Evolutionary conservation across 2,329 filamentous ascomycete species (phyloP), one percentile per base, ranked within the genome.

Genomic region (Exophiala calicioides): DNA sequence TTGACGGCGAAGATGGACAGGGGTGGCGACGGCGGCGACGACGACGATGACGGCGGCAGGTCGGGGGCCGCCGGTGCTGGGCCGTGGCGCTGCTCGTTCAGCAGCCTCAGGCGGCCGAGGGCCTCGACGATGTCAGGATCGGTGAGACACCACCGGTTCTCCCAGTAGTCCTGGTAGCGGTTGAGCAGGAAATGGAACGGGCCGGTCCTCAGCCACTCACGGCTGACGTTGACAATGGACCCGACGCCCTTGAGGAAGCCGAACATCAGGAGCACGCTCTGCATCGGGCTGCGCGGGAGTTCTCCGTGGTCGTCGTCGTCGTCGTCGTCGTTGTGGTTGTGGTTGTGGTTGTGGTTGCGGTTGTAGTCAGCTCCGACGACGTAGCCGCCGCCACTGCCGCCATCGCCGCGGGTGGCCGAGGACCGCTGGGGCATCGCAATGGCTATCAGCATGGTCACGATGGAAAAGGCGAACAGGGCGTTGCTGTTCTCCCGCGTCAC

Each of bases 401-500:
- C 7, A 9, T 33, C 30, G 8, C 30, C 30, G 30, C 7, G 10
- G 15, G 9, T 20, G 6, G 27, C 13, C 12, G 21, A n/a, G 3
- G 39, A 30, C 5, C 9, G 29, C n/a, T 43, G 26, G 12, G 45
- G 36, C 3, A 43, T 16, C 10, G 29, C 47, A 20, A 50, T 36
- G n/a, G 30, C 35, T 8, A 33, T 18, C 6, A 39, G 26, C 20
- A 40, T 40, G 3, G 27, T 47, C 15, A 50, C 8, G 27, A 46
- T 31, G 15, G 47, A 45, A 36, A 45, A 46, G 3, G 24, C 47
- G 30, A 47, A 50, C 2, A 41, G 18, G 5, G 47, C 47, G 15
- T 30, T 29, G 36, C 33, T 56, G 13, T 62, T 65, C 0, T 63
- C 57, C 5, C 47, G 40, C n/a, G 60, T 61, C 42, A 68, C 60